Evolutionary conservation across 2,329 filamentous ascomycete species (phyloP), one percentile per base, ranked within the genome.

Genomic region (Apiospora malaysiana): DNA sequence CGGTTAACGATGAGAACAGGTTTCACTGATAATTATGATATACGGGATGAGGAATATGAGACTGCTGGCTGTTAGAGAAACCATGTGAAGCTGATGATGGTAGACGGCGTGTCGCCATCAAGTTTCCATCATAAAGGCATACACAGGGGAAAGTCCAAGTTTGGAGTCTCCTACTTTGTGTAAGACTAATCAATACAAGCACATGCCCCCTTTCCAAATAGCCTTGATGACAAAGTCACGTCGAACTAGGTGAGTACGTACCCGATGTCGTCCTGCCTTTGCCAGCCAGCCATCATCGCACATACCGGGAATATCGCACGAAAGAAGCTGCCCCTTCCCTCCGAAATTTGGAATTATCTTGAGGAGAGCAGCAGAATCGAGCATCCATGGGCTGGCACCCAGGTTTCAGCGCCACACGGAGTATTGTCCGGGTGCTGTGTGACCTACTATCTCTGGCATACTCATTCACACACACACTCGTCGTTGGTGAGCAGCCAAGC

Each of bases 341-440:
- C 23, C 27, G 4, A 40, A 40, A 40, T 27, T 21, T 1, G 32
- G 32, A 40, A 14, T 18, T 40, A 18, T 9, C 18, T 40, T n/a
- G 56, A n/a, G 18, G n/a, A 40, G 56, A n/a, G 56, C 9, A 63
- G 18, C 18, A 8, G n/a, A n/a, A 56, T 8, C 14, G 6, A 32
- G 32, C 32, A 18, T 12, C 18, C 18, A 56, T 23, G 56, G 56
- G 8, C 32, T 63, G 42, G 42, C 42, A 16, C 27, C 18, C n/a
- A 63, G 32, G 56, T 63, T 21, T 63, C 56, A 63, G 56, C 49
- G 49, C 56, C 51, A 37, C 56, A 18, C 56, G 18, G 56, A 63
- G 18, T 63, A 51, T 63, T 63, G 56, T 63, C 32, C 56, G 56
- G 56, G 27, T 40, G 32, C 56, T 63, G 56, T 63, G 56, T n/a